Conservation (phyloP, 163 green algal species). For the Prototheca wickerhamii region DNA sequence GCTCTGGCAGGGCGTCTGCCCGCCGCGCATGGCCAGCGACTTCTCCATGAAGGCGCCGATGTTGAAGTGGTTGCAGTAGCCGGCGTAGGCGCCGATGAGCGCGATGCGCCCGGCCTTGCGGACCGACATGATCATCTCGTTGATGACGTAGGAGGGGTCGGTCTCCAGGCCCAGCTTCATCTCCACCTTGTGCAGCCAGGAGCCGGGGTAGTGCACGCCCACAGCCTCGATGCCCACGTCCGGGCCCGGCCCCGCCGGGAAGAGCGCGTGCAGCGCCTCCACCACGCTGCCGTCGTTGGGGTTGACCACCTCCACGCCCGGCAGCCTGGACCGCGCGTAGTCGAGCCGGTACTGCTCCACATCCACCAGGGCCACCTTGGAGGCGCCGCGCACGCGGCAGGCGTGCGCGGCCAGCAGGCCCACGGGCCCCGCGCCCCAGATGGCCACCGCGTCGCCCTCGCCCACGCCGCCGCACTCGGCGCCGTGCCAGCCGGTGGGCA, state of each 20-base stretch:
- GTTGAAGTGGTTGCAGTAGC: constrained; percentile 58
- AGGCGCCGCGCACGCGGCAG: constrained; percentile 37
- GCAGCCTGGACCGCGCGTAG: constrained; percentile 19
- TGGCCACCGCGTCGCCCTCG: constrained; percentile 50
- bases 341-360: constrained; percentile 42
- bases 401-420: constrained; percentile 63
- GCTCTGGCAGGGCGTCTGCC: constrained; percentile 62
- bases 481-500: constrained; percentile 62
- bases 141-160: constrained; percentile 61
- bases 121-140: constrained; percentile 56
- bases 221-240: constrained; percentile 67
- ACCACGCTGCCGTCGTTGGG: constrained; percentile 23
- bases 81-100: constrained; percentile 51
- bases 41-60: constrained; percentile 74
- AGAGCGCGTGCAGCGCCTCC: constrained; percentile 32
- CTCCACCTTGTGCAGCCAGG: constrained; percentile 45
- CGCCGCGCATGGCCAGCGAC: constrained; percentile 48
- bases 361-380: constrained; percentile 60
- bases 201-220: constrained; percentile 57
- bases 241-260: constrained; percentile 27
- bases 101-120: constrained; percentile 52
- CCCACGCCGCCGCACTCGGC: constrained; percentile 49
- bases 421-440: constrained; percentile 69
- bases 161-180: constrained; percentile 50
- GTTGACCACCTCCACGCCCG: constrained; percentile 38